A percentile compares a stretch with the other conserved stretches of the same genome.
phyloP scores from a whole-genome alignment of 2,329 filamentous ascomycete species.

The Xylariaceae sp. region DNA sequence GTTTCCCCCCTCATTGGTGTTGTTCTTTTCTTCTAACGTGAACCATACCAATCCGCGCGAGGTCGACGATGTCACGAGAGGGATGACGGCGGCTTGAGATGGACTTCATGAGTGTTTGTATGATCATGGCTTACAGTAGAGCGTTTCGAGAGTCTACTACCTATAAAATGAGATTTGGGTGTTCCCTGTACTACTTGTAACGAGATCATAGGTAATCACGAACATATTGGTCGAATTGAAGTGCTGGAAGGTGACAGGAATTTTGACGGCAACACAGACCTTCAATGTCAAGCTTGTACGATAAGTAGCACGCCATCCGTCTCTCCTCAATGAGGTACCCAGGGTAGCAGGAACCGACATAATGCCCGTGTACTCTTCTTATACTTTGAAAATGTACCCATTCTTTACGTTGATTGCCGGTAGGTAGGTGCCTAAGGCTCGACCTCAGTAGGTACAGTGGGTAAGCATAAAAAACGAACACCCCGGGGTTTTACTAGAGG shows the following conservation, averaged over 20 bases:
- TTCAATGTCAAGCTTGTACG: background rate
- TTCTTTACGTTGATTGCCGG: no score
- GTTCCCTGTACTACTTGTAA: no score
- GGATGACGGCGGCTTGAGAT: slow-evolving; percentile 2
- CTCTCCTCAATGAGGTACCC: no score
- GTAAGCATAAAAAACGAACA: no score
- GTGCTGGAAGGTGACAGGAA: no score
- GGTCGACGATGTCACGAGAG: slow-evolving; percentile 7
- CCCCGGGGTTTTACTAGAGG: no score
- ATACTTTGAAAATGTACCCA: no score
- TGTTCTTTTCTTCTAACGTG: background rate
- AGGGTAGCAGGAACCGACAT: no score
- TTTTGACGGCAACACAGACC: background rate
- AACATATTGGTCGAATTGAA: background rate
- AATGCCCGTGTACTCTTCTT: no score
- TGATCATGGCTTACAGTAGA: slow-evolving; percentile 6
- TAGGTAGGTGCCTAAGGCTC: no score
- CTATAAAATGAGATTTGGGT: background rate
- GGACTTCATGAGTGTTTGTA: slow-evolving; percentile 6
- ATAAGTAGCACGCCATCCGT: no score
- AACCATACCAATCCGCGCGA: slow-evolving; percentile 10
- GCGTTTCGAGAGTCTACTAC: background rate
- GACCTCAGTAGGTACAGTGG: no score
- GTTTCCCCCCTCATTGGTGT: slow-evolving; percentile 8
- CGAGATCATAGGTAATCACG: background rate